Evolutionary conservation across 2,329 filamentous ascomycete species (phyloP), one percentile per base, ranked within the genome.

Genomic region (Cladophialophora bantiana): DNA sequence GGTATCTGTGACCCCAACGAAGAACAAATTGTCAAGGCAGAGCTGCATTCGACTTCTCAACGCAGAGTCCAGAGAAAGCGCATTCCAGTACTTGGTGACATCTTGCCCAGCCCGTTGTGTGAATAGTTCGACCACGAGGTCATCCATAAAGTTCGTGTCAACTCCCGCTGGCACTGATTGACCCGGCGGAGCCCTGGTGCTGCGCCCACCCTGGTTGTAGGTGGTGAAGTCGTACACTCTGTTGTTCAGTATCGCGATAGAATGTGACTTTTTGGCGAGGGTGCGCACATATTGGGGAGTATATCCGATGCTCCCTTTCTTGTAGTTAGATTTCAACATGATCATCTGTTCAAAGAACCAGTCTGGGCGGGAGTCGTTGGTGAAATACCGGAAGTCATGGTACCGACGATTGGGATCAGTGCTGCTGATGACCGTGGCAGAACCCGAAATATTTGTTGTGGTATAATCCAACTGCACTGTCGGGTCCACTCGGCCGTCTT

Each of bases 1-100:
- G 1, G 94, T 98, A 76, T 99, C 95, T 2, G 97, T 84, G 69
- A 96, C 90, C 35, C 93, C 95, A 26, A 97, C 88, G 75, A 95
- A 97, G 82, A 98, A 99, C 42, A 99, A 85, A 73, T 97, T 96
- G 80, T 98, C 89, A 61, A 99, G 85, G 75, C 95, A 99, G 1
- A 88, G 83, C 76, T 89, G 83, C 92, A 96, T 96, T 38, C 89
- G 85, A 20, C 78, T 74, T 73, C 89, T 90, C 71, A 87, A 75
- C 0, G 76, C 83, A 0, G 80, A 50, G 66, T 85, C 83, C 54
- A 97, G 78, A 5, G 80, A 78, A 34, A 98, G 83, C 0, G 86
- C 83, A 53, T 94, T 83, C 92, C 93, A 99, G 73, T 90, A 88
- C 76, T 94, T 90, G 48, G 89, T 92, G 40, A 98, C 84, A 76